Percentiles rank a stretch among this genome's conserved stretches.
Evolutionary conservation across 768 basidiomycete species (phyloP).

Genomic region (Pleurotus djamor): DNA sequence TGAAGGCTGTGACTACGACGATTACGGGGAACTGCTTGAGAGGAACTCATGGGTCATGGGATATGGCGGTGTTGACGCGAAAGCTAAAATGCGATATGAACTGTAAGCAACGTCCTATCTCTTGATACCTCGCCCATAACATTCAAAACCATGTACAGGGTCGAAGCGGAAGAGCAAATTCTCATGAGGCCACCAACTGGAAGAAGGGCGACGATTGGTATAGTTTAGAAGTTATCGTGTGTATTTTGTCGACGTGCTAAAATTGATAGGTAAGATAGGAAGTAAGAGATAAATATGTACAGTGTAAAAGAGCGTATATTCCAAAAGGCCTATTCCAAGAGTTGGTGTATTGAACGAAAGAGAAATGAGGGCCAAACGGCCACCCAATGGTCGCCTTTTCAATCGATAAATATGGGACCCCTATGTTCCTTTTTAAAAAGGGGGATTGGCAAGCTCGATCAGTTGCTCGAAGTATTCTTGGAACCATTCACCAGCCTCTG

Average conservation of each 20-base stretch:
- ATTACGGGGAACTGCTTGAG: not conserved
- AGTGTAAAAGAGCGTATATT: not conserved
- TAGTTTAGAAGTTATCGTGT: not conserved
- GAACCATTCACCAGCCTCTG: slow-evolving; percentile 36
- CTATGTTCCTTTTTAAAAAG: slow-evolving; percentile 10
- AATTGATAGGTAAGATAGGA: not conserved
- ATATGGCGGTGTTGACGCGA: not conserved
- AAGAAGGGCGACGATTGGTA: not conserved
- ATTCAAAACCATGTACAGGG: not conserved
- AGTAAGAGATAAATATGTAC: not conserved
- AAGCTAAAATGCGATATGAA: not conserved
- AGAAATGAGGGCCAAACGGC: not conserved
- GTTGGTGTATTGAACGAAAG: not conserved
- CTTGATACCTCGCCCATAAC: not conserved
- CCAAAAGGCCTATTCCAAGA: not conserved
- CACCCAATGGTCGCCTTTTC: too few relatives aligned
- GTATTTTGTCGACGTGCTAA: not conserved
- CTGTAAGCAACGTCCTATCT: not conserved
- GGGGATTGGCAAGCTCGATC: slow-evolving; percentile 23
- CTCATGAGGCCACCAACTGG: not conserved
- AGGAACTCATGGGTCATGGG: not conserved
- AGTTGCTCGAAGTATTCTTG: slow-evolving; percentile 25
- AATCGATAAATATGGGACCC: not conserved
- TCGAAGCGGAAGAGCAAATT: not conserved
- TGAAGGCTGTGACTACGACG: not conserved